Base-by-base conservation (phyloP, 2,329 filamentous ascomycete genomes). In the Fonsecaea multimorphosa region DNA sequence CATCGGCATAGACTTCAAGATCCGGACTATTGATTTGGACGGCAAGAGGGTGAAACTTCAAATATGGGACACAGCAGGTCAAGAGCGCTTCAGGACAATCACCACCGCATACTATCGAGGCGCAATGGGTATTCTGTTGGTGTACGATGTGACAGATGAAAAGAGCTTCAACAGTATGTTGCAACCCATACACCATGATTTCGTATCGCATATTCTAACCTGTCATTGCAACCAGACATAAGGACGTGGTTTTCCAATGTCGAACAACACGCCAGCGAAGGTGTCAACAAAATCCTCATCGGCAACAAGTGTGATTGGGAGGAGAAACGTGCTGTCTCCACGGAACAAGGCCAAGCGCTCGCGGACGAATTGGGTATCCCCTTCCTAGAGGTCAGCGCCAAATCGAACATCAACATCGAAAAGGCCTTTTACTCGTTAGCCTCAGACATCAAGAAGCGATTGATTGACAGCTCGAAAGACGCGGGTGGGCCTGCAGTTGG, bases 291-390 rank as follows among this genome's bases (percentile, higher is more conserved):
- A 86, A 98, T 99, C 77, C 87, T 99, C 72, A 97, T 99, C 73
- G 95, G 95, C 78, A 99, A 99, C 87, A 99, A 99, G 83, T 99
- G 95, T 83, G 95, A 99, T 81, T 98, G 95, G 95, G 95, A 98
- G 81, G 95, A 99, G 83, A 98, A 98, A 86, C 90, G 95, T 73
- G 93, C 91, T 62, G 91, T 99, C 49, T 93, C 92, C 57, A 96
- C 91, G 66, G 93, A 97, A 79, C 90, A 93, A 76, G 95, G 95
- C 73, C 93, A 99, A 80, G 89, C 90, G 71, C 87, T 99, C 63
- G 95, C 95, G 66, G 91, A 97, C 81, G 95, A 98, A 81, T 89
- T 99, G 67, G 93, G 93, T 76, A 96, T 99, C 71, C 94, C 95
- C 22, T 99, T 99, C 85, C 91, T 99, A 78, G 95, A 99, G 80